Conservation (phyloP, 148 eudicot species). For the Camellia japonica region DNA sequence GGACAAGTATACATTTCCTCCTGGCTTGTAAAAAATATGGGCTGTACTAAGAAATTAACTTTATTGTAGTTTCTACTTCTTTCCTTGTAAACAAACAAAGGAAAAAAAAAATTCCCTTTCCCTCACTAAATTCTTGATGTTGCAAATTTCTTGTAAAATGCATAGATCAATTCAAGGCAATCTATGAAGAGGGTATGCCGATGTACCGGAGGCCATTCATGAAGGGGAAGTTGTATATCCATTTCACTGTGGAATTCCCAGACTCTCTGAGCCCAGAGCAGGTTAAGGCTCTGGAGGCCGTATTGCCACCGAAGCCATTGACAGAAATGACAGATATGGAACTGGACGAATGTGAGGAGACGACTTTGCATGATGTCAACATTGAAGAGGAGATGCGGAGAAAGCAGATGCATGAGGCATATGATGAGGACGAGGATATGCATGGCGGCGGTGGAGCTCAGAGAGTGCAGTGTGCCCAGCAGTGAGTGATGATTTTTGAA, state of each 20-base stretch:
- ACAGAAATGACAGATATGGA: slow-evolving; percentile 56
- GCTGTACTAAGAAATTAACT: too few relatives aligned
- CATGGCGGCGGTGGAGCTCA: slow-evolving; percentile 57
- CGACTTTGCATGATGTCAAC: slow-evolving; percentile 63
- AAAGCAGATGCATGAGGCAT: slow-evolving; percentile 56
- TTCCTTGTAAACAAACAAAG: too few relatives aligned
- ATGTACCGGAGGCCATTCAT: slow-evolving; percentile 74
- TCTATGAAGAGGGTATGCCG: slow-evolving; percentile 80
- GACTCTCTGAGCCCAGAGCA: slow-evolving; percentile 50
- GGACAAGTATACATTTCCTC: too few relatives aligned
- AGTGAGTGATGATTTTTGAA: slow-evolving; percentile 28
- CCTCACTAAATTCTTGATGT: too few relatives aligned
- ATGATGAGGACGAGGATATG: slow-evolving; percentile 68
- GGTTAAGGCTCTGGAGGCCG: slow-evolving; percentile 42
- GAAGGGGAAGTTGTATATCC: slow-evolving; percentile 72
- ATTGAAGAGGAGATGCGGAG: slow-evolving; percentile 79
- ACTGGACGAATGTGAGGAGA: slow-evolving; percentile 75
- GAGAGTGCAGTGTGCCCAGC: slow-evolving; percentile 80
- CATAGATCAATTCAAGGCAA: slow-evolving; percentile 71
- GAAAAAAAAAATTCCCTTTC: too few relatives aligned
- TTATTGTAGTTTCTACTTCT: too few relatives aligned
- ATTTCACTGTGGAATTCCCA: slow-evolving; percentile 64
- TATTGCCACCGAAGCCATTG: slow-evolving; percentile 45
- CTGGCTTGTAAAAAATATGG: too few relatives aligned
- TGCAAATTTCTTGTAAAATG: background rate